phyloP scores from a whole-genome alignment of 1,284 basidiomycete species.

The Moesziomyces parantarcticus region DNA sequence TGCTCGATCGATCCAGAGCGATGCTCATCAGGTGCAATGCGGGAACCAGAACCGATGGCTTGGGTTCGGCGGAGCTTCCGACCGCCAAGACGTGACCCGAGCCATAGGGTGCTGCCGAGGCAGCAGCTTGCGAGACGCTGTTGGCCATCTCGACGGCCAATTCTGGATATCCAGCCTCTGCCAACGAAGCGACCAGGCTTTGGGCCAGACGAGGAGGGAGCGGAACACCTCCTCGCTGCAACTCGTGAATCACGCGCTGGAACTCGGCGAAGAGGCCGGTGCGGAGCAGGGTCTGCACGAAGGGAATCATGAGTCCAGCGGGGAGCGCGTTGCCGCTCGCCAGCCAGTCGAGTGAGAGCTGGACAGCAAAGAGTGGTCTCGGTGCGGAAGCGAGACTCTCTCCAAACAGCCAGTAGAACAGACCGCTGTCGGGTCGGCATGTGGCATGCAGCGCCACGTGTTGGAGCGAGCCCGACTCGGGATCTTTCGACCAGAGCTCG shows the following conservation, averaged over 20 bases:
- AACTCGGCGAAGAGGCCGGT: constrained; percentile 16
- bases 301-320: constrained; percentile 17
- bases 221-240: constrained; percentile 17
- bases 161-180: constrained; percentile 38
- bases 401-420: constrained; percentile 40
- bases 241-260: constrained; percentile 28
- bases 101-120: neutral
- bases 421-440: constrained; percentile 21
- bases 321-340: constrained; percentile 35
- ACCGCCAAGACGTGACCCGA: neutral
- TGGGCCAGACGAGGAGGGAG: constrained; percentile 29
- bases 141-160: constrained; percentile 34
- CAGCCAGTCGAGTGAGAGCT: constrained; percentile 47
- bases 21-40: constrained; percentile 37
- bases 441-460: constrained; percentile 14
- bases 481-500: constrained; percentile 27
- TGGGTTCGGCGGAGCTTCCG: neutral
- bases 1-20: constrained; percentile 39
- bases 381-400: constrained; percentile 14
- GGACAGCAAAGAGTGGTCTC: constrained; percentile 21
- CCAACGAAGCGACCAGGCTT: constrained; percentile 30
- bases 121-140: constrained; percentile 12
- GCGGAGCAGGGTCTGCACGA: constrained; percentile 24
- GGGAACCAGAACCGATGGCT: constrained; percentile 10
- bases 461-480: constrained; percentile 6